Conservation (phyloP, 75 land plant species). For the Larix kaempferi region DNA sequence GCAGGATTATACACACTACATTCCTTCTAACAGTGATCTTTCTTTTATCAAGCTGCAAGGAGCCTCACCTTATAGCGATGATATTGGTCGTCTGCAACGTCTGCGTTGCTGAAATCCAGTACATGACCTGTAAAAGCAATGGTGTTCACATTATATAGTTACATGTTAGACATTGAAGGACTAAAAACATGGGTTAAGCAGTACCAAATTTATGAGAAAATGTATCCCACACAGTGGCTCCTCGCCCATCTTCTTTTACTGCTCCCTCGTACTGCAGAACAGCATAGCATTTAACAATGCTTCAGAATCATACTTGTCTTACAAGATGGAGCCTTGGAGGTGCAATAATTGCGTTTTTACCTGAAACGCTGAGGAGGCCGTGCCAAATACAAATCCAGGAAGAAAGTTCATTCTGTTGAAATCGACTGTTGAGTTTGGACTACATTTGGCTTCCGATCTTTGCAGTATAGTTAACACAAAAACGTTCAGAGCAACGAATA, state of each 20-base stretch:
- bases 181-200: not conserved
- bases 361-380: slow-evolving; percentile 60
- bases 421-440: not conserved
- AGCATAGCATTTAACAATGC: no score
- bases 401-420: slow-evolving; percentile 32
- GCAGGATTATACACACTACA: not conserved
- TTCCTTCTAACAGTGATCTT: not conserved
- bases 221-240: slow-evolving; percentile 73
- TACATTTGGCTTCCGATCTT: no score
- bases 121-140: slow-evolving; percentile 47
- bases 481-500: no score
- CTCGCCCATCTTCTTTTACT: slow-evolving; percentile 71
- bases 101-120: slow-evolving; percentile 65
- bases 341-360: slow-evolving; percentile 2
- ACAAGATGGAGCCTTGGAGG: not conserved
- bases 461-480: no score
- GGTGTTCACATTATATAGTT: not conserved
- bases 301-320: not conserved
- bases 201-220: slow-evolving; percentile 70
- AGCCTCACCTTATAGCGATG: slow-evolving; percentile 56
- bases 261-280: slow-evolving; percentile 85
- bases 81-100: slow-evolving; percentile 71
- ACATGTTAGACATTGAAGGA: not conserved
- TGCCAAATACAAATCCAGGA: slow-evolving; percentile 51
- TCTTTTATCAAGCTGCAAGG: no score